These are phyloP conservation scores for Pilatotrama ljubarskyi DNA, from an alignment of 768 basidiomycete genomes.

Conservation along the genomic window DNA sequence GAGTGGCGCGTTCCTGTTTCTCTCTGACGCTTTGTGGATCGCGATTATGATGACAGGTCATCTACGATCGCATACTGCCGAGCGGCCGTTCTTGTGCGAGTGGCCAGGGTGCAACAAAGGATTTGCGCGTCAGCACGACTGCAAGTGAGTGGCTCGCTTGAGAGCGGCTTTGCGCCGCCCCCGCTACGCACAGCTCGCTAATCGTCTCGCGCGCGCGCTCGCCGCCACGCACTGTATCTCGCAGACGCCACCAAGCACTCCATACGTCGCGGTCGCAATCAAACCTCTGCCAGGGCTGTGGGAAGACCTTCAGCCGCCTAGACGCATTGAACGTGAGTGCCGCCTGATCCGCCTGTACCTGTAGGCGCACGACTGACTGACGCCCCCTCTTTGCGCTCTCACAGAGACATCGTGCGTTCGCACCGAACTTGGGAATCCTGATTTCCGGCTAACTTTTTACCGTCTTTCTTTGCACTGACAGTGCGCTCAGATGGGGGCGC, in stretches of 20 bases:
- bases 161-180: no score
- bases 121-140: constrained; percentile 94
- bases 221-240: constrained; percentile 8
- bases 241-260: constrained; percentile 85
- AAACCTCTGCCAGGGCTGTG: constrained; percentile 88
- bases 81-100: constrained; percentile 90
- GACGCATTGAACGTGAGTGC: constrained; percentile 90
- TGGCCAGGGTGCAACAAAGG: constrained; percentile 95
- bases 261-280: constrained; percentile 82
- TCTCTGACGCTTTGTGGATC: constrained; percentile 1
- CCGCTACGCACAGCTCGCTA: constrained; percentile 1
- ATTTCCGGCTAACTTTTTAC: constrained; percentile 23
- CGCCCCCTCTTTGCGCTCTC: constrained; percentile 17
- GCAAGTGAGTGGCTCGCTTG: constrained; percentile 70
- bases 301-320: constrained; percentile 91
- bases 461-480: constrained; percentile 32
- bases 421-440: constrained; percentile 9
- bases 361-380: constrained; percentile 26
- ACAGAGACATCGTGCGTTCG: constrained; percentile 73
- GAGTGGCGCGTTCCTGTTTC: background rate
- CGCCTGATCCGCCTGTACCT: constrained; percentile 27
- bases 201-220: background rate
- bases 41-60: constrained; percentile 57
- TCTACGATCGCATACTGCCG: constrained; percentile 92
- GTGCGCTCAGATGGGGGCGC: constrained; percentile 86